Evolutionary conservation across 1,284 basidiomycete species (phyloP).

Genomic region (Trichosporon coremiiforme): DNA sequence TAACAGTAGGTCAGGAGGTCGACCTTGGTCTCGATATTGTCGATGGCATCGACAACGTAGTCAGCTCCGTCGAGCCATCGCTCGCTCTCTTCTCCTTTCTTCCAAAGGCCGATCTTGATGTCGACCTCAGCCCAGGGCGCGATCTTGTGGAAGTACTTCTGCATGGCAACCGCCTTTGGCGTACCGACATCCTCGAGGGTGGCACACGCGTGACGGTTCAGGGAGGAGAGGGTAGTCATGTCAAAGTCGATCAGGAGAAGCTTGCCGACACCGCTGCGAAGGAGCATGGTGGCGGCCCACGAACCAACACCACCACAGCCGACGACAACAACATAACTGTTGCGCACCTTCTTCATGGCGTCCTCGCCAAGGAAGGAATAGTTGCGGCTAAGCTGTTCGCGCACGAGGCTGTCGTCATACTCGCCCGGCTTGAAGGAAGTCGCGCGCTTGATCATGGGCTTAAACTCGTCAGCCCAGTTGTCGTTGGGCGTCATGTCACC

Average conservation of each 20-base stretch:
- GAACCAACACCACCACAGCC: conserved; percentile 97
- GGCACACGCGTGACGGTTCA: conserved; percentile 95
- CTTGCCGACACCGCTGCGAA: conserved; percentile 61
- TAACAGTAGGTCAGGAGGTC: conserved; percentile 83
- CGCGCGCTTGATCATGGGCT: conserved; percentile 13
- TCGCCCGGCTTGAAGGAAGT: conserved; percentile 48
- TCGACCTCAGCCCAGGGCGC: conserved; percentile 70
- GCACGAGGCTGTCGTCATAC: conserved; percentile 75
- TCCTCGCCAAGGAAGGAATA: conserved; percentile 94
- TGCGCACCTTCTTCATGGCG: conserved; percentile 76
- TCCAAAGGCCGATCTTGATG: conserved; percentile 77
- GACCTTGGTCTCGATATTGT: conserved; percentile 94
- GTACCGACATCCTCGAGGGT: conserved; percentile 86
- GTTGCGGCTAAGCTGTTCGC: conserved; percentile 81
- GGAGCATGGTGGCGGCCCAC: conserved; percentile 93
- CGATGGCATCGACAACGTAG: conserved; percentile 94
- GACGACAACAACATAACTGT: conserved; percentile 77
- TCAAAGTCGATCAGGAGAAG: conserved; percentile 68
- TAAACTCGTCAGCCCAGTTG: conserved; percentile 32
- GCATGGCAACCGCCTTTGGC: conserved; percentile 85
- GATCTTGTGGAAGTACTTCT: conserved; percentile 70
- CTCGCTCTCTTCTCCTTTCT: conserved; percentile 68
- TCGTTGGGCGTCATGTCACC: conserved; percentile 15
- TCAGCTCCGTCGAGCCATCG: conserved; percentile 74
- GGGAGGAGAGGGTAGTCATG: conserved; percentile 85